Evolutionary conservation across 345 rosid genomes (phyloP).

Genomic region (Rhizophora mangle): DNA sequence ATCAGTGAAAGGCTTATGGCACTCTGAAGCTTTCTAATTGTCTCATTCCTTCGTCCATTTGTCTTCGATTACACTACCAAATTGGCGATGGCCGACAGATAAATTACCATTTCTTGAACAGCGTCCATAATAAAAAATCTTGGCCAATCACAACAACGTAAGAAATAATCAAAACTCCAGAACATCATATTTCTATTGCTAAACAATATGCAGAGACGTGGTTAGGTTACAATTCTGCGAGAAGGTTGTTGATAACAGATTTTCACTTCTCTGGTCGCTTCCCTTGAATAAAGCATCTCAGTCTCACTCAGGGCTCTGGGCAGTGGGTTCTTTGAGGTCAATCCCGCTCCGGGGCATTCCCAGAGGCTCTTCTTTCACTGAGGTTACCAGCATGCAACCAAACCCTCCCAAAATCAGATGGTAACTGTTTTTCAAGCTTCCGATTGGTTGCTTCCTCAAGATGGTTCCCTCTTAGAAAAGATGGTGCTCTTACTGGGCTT

Average conservation of each 20-base stretch:
- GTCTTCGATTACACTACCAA: neutral
- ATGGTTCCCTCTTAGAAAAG: conserved; percentile 36
- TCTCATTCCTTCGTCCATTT: too few species aligned
- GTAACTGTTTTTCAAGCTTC: conserved; percentile 31
- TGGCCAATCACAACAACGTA: conserved; percentile 12
- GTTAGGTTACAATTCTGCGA: conserved; percentile 6
- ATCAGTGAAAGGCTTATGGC: too few species aligned
- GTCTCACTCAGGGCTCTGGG: neutral
- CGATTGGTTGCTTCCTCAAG: conserved; percentile 40
- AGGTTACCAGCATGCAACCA: conserved; percentile 79
- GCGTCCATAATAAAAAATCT: conserved; percentile 8
- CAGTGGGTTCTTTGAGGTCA: conserved; percentile 28
- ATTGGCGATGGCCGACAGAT: neutral
- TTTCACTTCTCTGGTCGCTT: conserved; percentile 3
- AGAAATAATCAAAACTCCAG: conserved; percentile 24
- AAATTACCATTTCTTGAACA: neutral
- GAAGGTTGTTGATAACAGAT: neutral
- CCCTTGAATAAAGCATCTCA: neutral
- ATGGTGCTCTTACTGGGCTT: conserved; percentile 56
- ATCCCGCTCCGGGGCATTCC: conserved; percentile 85
- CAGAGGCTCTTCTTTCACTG: conserved; percentile 58
- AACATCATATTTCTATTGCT: conserved; percentile 29
- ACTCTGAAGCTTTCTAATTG: too few species aligned
- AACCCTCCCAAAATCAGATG: conserved; percentile 54
- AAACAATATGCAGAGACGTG: conserved; percentile 37